Conservation (phyloP, 2,329 filamentous ascomycete species). For the Ceratocystis alfenasii region DNA sequence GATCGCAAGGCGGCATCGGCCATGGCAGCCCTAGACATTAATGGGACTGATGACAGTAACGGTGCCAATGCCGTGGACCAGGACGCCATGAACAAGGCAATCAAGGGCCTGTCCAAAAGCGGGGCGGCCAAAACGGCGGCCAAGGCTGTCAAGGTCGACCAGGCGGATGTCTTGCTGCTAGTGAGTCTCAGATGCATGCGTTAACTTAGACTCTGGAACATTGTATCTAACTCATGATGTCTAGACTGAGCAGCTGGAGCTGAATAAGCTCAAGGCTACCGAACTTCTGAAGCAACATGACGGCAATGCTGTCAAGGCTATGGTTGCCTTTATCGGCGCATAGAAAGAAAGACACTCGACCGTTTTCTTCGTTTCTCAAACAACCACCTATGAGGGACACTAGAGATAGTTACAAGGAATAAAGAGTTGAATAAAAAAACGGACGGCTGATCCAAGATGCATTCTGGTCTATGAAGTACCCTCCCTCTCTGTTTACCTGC, state of each 20-base stretch:
- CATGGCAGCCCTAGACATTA: slow-evolving; percentile 54
- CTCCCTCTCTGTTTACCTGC: not conserved
- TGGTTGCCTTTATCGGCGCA: slow-evolving; percentile 42
- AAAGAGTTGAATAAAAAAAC: slow-evolving; percentile 8
- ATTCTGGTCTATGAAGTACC: not conserved
- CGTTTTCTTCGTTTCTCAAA: not conserved
- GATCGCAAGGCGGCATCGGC: slow-evolving; percentile 67
- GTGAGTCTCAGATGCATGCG: slow-evolving; percentile 33
- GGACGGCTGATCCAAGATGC: not conserved
- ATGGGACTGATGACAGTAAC: slow-evolving; percentile 37
- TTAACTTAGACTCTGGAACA: not conserved
- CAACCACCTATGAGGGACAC: not conserved
- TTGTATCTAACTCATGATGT: not conserved
- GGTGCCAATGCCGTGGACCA: slow-evolving; percentile 49
- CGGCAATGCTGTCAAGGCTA: slow-evolving; percentile 55
- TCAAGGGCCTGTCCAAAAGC: slow-evolving; percentile 43
- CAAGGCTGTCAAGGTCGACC: slow-evolving; percentile 58
- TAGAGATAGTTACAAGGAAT: not conserved
- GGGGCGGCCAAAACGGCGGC: slow-evolving; percentile 20
- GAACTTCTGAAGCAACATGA: slow-evolving; percentile 62
- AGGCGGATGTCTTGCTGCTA: slow-evolving; percentile 56
- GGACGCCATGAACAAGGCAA: slow-evolving; percentile 59
- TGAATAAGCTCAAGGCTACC: slow-evolving; percentile 59
- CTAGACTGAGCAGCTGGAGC: slow-evolving; percentile 58
- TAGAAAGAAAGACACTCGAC: slow-evolving; percentile 18